phyloP scores from a whole-genome alignment of 768 basidiomycete species.

The Rhodotorula taiwanensis region DNA sequence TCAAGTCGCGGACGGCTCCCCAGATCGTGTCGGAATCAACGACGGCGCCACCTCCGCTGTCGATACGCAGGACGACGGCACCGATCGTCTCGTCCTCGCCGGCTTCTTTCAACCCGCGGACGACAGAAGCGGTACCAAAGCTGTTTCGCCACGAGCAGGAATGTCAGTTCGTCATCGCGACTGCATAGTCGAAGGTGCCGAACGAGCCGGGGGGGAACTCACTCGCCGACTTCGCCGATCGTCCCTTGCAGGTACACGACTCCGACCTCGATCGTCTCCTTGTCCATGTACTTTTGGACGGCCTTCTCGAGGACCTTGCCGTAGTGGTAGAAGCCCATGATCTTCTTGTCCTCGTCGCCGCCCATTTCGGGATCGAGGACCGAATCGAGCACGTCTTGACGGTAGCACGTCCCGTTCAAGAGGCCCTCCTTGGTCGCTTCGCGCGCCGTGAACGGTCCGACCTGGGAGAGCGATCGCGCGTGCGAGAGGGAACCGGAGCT shows the following conservation, averaged over 20 bases:
- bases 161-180: neutral
- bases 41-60: constrained; percentile 40
- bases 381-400: constrained; percentile 33
- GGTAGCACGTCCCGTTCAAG: constrained; percentile 26
- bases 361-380: neutral
- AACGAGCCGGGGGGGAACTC: constrained; percentile 1
- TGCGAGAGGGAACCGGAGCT: constrained; percentile 8
- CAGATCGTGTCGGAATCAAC: constrained; percentile 40
- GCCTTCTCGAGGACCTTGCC: constrained; percentile 33
- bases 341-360: constrained; percentile 6
- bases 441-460: constrained; percentile 29
- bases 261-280: constrained; percentile 37
- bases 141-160: neutral
- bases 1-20: constrained; percentile 39
- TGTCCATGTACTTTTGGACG: constrained; percentile 12
- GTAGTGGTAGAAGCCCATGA: constrained; percentile 41
- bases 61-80: constrained; percentile 40
- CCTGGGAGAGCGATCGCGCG: constrained; percentile 17
- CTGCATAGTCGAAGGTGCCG: no score
- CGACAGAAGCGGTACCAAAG: constrained; percentile 35
- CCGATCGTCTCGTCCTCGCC: constrained; percentile 39
- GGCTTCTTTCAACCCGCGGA: constrained; percentile 40
- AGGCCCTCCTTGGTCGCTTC: constrained; percentile 15
- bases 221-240: constrained; percentile 38
- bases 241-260: constrained; percentile 41